phyloP scores from a whole-genome alignment of 1,139 yeast species.

The Yamadazyma dushanensis region DNA sequence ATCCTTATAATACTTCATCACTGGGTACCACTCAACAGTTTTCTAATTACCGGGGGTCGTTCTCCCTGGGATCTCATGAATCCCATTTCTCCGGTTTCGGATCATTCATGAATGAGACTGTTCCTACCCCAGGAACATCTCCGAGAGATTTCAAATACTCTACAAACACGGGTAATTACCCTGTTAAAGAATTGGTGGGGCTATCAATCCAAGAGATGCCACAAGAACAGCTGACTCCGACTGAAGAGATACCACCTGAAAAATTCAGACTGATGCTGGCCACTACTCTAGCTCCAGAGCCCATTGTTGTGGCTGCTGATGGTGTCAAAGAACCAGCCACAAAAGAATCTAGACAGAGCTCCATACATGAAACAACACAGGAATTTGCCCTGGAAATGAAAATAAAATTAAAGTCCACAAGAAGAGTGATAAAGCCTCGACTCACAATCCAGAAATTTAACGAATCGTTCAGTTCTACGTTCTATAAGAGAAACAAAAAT shows the following conservation, averaged over 20 bases:
- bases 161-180: not conserved
- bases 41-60: no score
- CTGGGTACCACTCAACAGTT: no score
- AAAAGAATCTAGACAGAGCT: slow-evolving; percentile 1
- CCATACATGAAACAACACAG: slow-evolving; percentile 1
- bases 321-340: not conserved
- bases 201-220: not conserved
- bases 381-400: slow-evolving; percentile 4
- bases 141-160: not conserved
- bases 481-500: slow-evolving; percentile 34
- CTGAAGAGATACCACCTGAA: no score
- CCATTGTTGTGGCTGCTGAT: not conserved
- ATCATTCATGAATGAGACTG: no score
- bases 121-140: not conserved
- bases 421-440: slow-evolving; percentile 8
- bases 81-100: not conserved
- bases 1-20: no score
- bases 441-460: slow-evolving; percentile 16
- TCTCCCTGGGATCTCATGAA: slow-evolving; percentile 1
- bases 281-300: not conserved
- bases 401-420: slow-evolving; percentile 3
- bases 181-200: not conserved
- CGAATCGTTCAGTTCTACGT: slow-evolving; percentile 27
- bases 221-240: not conserved
- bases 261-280: not conserved